phyloP scores from a whole-genome alignment of 1,139 yeast genomes.

The Pichia sp. region DNA sequence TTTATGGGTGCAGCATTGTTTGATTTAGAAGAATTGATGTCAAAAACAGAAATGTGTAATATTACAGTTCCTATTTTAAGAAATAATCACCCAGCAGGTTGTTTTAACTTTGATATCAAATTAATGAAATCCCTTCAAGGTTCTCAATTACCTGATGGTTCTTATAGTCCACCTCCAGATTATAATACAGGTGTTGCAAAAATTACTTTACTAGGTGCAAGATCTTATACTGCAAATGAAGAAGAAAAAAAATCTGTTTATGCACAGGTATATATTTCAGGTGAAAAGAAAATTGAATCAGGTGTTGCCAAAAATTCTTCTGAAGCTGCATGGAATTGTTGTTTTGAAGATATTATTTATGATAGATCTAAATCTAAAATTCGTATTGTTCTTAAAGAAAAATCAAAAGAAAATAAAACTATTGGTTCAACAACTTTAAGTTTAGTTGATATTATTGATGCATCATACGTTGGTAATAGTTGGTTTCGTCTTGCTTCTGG shows the following conservation, averaged over 20 bases:
- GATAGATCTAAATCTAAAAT: slow-evolving; percentile 67
- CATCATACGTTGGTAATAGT: slow-evolving; percentile 67
- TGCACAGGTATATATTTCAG: slow-evolving; percentile 64
- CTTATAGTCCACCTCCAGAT: slow-evolving; percentile 81
- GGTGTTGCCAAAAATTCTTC: slow-evolving; percentile 53
- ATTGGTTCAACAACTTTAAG: slow-evolving; percentile 59
- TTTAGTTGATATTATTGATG: slow-evolving; percentile 66
- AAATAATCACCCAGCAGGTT: slow-evolving; percentile 80
- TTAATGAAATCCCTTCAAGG: slow-evolving; percentile 80
- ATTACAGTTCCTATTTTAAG: slow-evolving; percentile 55
- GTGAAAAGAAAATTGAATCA: slow-evolving; percentile 53
- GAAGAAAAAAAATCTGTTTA: slow-evolving; percentile 46
- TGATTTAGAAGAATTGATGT: slow-evolving; percentile 63
- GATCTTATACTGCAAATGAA: slow-evolving; percentile 38
- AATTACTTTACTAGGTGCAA: slow-evolving; percentile 46
- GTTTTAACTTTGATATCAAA: slow-evolving; percentile 59
- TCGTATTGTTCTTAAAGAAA: slow-evolving; percentile 59
- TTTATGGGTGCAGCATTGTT: slow-evolving; percentile 70
- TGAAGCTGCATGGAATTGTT: slow-evolving; percentile 61
- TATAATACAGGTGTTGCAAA: slow-evolving; percentile 86
- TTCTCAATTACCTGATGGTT: slow-evolving; percentile 73
- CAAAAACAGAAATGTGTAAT: slow-evolving; percentile 46
- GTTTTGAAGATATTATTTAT: slow-evolving; percentile 64
- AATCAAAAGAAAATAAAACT: slow-evolving; percentile 43
- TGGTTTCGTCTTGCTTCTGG: slow-evolving; percentile 66